Base-by-base conservation (phyloP, 2,329 filamentous ascomycete genomes). In the Colletotrichum neosansevieriae region DNA sequence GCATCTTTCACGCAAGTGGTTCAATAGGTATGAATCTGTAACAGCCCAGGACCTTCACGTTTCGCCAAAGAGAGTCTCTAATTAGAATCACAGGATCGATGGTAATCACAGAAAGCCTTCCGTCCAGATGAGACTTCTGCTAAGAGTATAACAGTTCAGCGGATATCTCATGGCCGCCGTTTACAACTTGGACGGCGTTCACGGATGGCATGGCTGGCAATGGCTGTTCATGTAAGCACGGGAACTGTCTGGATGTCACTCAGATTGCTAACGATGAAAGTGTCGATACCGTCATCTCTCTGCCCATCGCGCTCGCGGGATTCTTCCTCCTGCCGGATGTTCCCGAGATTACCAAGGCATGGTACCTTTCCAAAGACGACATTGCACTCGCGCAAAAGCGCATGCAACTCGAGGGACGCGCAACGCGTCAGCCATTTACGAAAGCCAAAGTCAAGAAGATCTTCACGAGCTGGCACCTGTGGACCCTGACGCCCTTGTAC, bases 391-490 rank as follows among this genome's bases (percentile, higher is more conserved):
- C 79, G 0, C 75, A 78, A 53, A 78, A 75, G 63, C 78, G 81
- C 13, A 82, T 83, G 79, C 68, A 76, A 51, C 75, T 83, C 1
- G 84, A 85, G 70, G 83, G 83, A 1, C 79, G 82, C 4, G 82
- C 82, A 2, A 77, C 78, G 34, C 76, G 82, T 0, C 77, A 78
- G 0, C 76, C 77, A 0, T 83, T 77, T 65, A 82, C 80, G 0
- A 75, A 74, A 59, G 72, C 74, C 77, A 91, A 89, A 76, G 73
- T 91, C 44, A 83, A 82, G 75, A 86, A 85, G 72, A 91, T 91
- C 17, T 86, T 91, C 64, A 81, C 82, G 0, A 86, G 85, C 6
- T 92, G 90, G 89, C 89, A 89, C 70, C 86, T 92, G 1, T 92
- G 89, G 63, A 71, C 85, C 0, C 78, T 92, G 3, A 83, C 83